phyloP scores from a whole-genome alignment of 163 green algal species.

The Coccomyxa subellipsoidea region DNA sequence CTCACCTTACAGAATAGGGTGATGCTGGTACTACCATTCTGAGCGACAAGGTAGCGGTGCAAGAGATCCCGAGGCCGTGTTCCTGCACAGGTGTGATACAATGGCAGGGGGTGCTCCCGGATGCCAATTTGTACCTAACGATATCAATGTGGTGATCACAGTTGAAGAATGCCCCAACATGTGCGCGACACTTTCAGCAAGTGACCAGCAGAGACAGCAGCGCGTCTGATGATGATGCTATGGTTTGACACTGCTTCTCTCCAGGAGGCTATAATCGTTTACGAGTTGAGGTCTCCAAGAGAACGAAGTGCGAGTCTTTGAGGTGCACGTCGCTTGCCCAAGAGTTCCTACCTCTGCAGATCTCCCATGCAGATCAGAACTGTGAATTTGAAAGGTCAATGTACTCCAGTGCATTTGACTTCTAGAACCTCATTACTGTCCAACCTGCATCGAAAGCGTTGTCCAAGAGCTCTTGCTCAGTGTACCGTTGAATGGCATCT shows the following conservation, averaged over 20 bases:
- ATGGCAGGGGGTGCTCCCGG: background rate
- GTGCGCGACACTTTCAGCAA: no score
- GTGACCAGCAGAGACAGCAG: slow-evolving; percentile 56
- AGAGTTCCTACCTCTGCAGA: slow-evolving; percentile 78
- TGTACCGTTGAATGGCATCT: slow-evolving; percentile 82
- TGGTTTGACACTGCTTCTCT: slow-evolving; percentile 86
- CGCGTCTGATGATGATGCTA: slow-evolving; percentile 87
- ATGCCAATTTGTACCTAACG: no score
- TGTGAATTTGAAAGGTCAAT: background rate
- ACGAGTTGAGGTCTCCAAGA: slow-evolving; percentile 85
- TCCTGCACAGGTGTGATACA: slow-evolving; percentile 29
- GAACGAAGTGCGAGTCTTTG: slow-evolving; percentile 70
- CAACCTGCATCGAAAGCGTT: slow-evolving; percentile 91
- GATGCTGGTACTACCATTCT: slow-evolving; percentile 80
- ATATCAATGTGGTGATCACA: no score
- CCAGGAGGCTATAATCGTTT: slow-evolving; percentile 86
- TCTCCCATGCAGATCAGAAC: background rate
- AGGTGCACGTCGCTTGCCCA: slow-evolving; percentile 94
- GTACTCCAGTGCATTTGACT: background rate
- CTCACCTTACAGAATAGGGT: slow-evolving; percentile 99
- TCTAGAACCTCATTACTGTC: background rate
- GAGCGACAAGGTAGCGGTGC: slow-evolving; percentile 60
- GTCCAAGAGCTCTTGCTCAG: slow-evolving; percentile 97
- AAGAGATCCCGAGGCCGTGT: slow-evolving; percentile 57
- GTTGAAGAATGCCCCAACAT: no score